A percentile compares a stretch with the other conserved stretches of the same genome.
Conservation (phyloP, 495 filamentous ascomycete genomes). For the Xylaria cubensis region DNA sequence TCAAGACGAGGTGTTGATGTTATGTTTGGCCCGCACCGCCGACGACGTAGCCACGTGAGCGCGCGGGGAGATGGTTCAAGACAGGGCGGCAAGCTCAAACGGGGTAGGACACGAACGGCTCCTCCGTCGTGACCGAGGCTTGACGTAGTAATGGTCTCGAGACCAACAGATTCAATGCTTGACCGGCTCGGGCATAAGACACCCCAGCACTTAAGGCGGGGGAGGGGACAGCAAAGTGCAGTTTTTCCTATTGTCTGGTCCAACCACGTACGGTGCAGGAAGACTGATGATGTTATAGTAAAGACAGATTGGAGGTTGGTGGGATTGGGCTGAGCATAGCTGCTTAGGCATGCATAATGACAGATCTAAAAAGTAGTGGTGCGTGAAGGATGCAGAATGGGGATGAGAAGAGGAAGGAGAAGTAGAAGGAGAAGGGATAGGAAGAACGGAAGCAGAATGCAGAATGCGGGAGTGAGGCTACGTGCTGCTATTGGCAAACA, state of each 20-base stretch:
- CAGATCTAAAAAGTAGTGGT: slow-evolving; percentile 6
- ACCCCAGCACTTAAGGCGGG: slow-evolving; percentile 1
- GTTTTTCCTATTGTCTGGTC: slow-evolving; percentile 4
- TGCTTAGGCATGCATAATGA: slow-evolving; percentile 23
- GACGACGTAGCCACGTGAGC: slow-evolving; percentile 17
- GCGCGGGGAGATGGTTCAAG: not conserved
- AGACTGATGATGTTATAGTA: slow-evolving; percentile 11
- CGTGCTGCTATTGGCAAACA: slow-evolving; percentile 24
- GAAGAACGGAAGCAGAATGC: slow-evolving; percentile 17
- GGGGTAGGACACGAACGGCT: slow-evolving; percentile 6
- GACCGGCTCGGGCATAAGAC: slow-evolving; percentile 16
- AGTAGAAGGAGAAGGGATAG: not conserved
- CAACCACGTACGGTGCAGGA: slow-evolving; percentile 13
- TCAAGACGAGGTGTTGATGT: slow-evolving; percentile 18
- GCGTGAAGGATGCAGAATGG: not conserved
- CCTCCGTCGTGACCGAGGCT: slow-evolving; percentile 19
- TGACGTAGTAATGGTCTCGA: slow-evolving; percentile 19
- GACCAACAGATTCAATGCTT: slow-evolving; percentile 14
- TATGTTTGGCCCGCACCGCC: slow-evolving; percentile 11
- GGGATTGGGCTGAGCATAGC: slow-evolving; percentile 26
- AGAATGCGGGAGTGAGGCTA: slow-evolving; percentile 27
- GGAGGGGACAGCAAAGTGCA: slow-evolving; percentile 12
- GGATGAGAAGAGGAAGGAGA: not conserved
- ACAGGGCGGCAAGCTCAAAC: slow-evolving; percentile 17
- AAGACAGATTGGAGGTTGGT: slow-evolving; percentile 13